Base-by-base conservation (phyloP, 2,329 filamentous ascomycete species). In the Talaromyces sp. region DNA sequence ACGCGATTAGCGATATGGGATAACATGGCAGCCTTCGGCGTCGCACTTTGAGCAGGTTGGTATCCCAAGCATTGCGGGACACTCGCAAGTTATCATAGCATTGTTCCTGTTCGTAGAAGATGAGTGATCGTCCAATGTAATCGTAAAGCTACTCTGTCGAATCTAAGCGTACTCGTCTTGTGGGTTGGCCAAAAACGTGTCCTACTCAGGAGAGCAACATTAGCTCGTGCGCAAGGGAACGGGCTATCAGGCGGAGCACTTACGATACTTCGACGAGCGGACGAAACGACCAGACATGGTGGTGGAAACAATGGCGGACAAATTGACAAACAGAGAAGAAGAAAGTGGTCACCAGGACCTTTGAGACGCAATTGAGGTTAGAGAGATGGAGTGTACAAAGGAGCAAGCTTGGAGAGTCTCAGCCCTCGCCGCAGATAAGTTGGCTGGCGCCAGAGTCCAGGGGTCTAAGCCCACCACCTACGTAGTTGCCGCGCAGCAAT, bases 11-110 rank as follows among this genome's bases (percentile, higher is more conserved):
- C 47, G 66, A 71, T 66, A 62, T 62, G 73, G 74, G 71, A 69
- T 66, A 58, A 62, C 49, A 62, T 57, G 62, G 31, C 25, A 45
- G 52, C 52, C 52, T 39, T 71, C 69, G 65, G 64, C 62, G 68
- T 33, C 85, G 78, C 79, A 96, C 93, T 90, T 98, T 98, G 82
- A 98, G 87, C 75, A 99, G 84, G 83, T 99, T 99, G 74, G 93
- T 97, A 80, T 99, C 95, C 95, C 95, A 99, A 64, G 95, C 95
- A 88, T 99, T 99, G 81, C 90, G 92, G 75, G 93, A 97, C 80
- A 99, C 92, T 78, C 92, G 92, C 72, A 99, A 84, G 80, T 98
- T 98, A 81, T 99, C 95, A 82, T 98, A 99, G 85, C 93, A 97
- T 86, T 92, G 91, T 79, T 99, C 95, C 87, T 89, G 66, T 66